These are phyloP conservation scores for Paraconiothyrium sp. DNA, from an alignment of 2,329 filamentous ascomycete species.

Conservation along the genomic window DNA sequence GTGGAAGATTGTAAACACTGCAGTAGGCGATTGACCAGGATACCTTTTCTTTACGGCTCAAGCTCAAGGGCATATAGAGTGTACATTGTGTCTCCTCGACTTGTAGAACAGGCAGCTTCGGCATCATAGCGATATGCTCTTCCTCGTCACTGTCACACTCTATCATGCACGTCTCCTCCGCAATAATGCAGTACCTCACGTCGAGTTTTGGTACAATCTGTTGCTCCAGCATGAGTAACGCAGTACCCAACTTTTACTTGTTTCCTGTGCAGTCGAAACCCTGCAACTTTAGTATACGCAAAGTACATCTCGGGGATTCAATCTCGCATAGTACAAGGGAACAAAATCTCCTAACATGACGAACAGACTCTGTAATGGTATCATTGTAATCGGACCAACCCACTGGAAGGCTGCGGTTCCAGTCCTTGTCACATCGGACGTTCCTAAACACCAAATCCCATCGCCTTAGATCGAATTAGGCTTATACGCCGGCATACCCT, in stretches of 20 bases:
- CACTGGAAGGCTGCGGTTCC: neutral
- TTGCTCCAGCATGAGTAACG: no score
- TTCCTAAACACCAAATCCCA: conserved; percentile 10
- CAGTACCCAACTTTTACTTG: no score
- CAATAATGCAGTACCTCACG: no score
- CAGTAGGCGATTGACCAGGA: neutral
- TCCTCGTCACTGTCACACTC: neutral
- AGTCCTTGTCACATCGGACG: neutral
- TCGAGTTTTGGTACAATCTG: no score
- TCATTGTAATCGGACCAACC: neutral
- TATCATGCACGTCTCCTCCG: neutral
- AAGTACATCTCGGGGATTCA: no score
- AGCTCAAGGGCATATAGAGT: conserved; percentile 20
- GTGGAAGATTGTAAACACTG: neutral
- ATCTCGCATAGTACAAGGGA: neutral
- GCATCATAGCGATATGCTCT: conserved; percentile 18
- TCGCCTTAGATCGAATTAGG: conserved; percentile 35
- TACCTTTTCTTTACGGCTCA: conserved; percentile 7
- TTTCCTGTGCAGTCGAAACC: no score
- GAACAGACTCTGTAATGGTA: neutral
- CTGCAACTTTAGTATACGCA: no score
- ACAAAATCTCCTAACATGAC: neutral
- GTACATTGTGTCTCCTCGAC: conserved; percentile 19
- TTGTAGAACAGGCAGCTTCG: conserved; percentile 16
- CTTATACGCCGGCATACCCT: conserved; percentile 54